Evolutionary conservation across 257 asterid species (phyloP), one percentile per base, ranked within the genome.

Genomic region (Solanum gandarillasii): DNA sequence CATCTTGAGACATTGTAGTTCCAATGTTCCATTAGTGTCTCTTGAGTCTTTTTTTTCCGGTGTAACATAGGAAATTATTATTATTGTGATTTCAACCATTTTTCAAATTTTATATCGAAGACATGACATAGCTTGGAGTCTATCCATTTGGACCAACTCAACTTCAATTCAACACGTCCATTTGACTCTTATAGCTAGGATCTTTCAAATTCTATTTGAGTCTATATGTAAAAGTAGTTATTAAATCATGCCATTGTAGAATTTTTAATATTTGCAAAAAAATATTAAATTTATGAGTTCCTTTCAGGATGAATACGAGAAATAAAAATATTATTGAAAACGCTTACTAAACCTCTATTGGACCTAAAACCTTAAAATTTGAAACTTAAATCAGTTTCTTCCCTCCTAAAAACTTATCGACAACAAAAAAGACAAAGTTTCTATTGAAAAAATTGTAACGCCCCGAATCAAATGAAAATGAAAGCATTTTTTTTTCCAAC

Each of bases 121-220:
- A 4, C 65, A 55, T 18, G 65, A 55, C n/a, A 9, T 23, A 62
- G 3, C 0, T 62, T 1, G 31, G 31, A 48, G 23, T 48, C 9
- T 2, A 0, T 52, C 4, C 23, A 52, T 16, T 52, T 52, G 0
- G 0, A 52, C 4, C 23, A 0, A 8, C 9, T 6, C 60, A 52
- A 52, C 0, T 52, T 52, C 0, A 52, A 0, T 16, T 52, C 60
- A 52, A 52, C 21, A 16, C 4, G 0, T 52, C 3, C 0, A 52
- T 52, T 52, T 52, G 0, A 52, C 60, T 52, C 23, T 2, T 16
- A 5, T 5, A 52, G 8, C 21, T 16, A 52, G 62, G 0, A 16
- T 18, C 4, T 18, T 52, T 52, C n/a, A 0, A 2, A 10, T 10
- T n/a, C 29, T 65, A n/a, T 2, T n/a, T 5, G 6, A 65, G 4